Conservation (phyloP, 345 rosid genomes). For the Physaria fendleri region DNA sequence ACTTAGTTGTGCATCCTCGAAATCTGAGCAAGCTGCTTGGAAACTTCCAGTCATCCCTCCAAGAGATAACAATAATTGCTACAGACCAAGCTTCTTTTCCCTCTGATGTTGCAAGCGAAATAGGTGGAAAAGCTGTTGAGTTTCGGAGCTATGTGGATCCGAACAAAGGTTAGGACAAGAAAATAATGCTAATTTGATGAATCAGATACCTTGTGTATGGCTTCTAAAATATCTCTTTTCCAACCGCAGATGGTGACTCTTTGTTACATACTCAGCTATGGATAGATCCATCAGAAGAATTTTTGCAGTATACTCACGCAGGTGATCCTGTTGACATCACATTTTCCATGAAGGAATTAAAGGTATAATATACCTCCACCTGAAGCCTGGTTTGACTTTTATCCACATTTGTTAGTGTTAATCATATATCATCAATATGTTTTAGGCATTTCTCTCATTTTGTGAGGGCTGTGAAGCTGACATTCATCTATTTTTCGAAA, state of each 20-base stretch:
- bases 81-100: slow-evolving; percentile 60
- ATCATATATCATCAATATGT: not conserved
- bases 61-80: slow-evolving; percentile 85
- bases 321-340: slow-evolving; percentile 93
- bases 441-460: slow-evolving; percentile 86
- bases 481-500: slow-evolving; percentile 72
- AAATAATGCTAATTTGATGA: slow-evolving; percentile 1
- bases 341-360: slow-evolving; percentile 77
- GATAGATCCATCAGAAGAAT: slow-evolving; percentile 95
- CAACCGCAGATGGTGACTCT: slow-evolving; percentile 62
- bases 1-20: slow-evolving; percentile 73
- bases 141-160: slow-evolving; percentile 88
- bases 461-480: slow-evolving; percentile 90
- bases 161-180: slow-evolving; percentile 48
- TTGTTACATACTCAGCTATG: slow-evolving; percentile 81
- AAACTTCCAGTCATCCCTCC: slow-evolving; percentile 94
- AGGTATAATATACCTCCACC: slow-evolving; percentile 39
- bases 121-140: slow-evolving; percentile 93
- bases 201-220: not conserved
- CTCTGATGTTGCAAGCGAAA: slow-evolving; percentile 67
- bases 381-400: not conserved
- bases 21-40: slow-evolving; percentile 78
- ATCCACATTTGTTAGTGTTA: not conserved
- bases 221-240: slow-evolving; percentile 20
- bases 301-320: slow-evolving; percentile 67